A percentile compares a stretch with the other conserved stretches of the same genome.
Evolutionary conservation across 2,329 filamentous ascomycete species (phyloP).

Genomic region (Malbranchea cinnamomea): DNA sequence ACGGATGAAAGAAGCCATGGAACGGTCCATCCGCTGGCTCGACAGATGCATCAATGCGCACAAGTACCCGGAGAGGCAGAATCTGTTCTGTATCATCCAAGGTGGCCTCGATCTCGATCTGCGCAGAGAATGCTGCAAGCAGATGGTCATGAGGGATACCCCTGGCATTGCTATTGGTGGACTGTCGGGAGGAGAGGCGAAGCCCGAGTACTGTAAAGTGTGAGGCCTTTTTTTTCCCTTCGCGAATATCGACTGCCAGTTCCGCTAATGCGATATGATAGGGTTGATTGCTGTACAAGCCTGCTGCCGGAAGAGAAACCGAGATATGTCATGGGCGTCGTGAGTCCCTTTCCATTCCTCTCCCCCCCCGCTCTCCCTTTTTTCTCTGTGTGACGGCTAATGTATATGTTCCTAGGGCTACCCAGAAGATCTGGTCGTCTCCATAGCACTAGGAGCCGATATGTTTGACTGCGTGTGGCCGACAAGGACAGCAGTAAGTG

Average conservation of each 20-base stretch:
- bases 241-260: neutral
- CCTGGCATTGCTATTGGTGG: constrained; percentile 95
- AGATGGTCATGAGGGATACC: constrained; percentile 82
- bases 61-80: constrained; percentile 66
- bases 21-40: constrained; percentile 85
- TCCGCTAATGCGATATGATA: constrained; percentile 14
- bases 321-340: constrained; percentile 97
- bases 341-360: constrained; percentile 26
- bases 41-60: constrained; percentile 90
- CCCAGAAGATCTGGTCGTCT: constrained; percentile 88
- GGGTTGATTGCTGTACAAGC: constrained; percentile 67
- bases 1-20: constrained; percentile 89
- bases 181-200: constrained; percentile 86
- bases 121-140: constrained; percentile 63
- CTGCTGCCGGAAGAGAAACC: constrained; percentile 81
- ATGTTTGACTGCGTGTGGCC: constrained; percentile 99
- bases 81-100: constrained; percentile 97
- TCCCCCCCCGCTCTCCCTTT: too few relatives aligned
- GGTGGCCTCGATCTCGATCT: constrained; percentile 82
- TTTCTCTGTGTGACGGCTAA: neutral
- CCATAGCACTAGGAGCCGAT: constrained; percentile 83
- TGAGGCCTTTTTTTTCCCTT: constrained; percentile 15
- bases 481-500: constrained; percentile 64
- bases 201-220: constrained; percentile 81
- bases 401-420: constrained; percentile 46